phyloP scores from a whole-genome alignment of 1,284 basidiomycete species.

The Cystobasidium pallidum region DNA sequence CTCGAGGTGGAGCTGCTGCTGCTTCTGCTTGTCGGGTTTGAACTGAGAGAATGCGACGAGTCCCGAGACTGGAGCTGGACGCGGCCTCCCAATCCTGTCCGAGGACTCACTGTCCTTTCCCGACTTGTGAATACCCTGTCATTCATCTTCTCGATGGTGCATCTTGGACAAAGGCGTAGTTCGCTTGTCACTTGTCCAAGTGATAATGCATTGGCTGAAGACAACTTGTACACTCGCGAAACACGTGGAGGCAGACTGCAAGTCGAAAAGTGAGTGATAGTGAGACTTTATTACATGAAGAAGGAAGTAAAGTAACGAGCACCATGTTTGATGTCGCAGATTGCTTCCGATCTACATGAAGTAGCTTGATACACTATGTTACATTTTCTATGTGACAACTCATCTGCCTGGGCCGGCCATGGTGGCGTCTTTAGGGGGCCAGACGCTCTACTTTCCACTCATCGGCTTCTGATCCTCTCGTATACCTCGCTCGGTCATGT shows the following conservation, averaged over 20 bases:
- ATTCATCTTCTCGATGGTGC: conserved; percentile 4
- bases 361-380: neutral
- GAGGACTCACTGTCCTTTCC: neutral
- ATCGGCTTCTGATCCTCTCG: conserved; percentile 63
- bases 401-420: no score
- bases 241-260: neutral
- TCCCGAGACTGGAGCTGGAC: conserved; percentile 6
- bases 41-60: conserved; percentile 7
- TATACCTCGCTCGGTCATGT: conserved; percentile 84
- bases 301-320: no score
- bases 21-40: conserved; percentile 12
- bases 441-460: conserved; percentile 75
- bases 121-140: conserved; percentile 7
- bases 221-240: neutral
- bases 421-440: conserved; percentile 63
- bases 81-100: neutral
- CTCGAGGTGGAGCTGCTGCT: conserved; percentile 17
- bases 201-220: neutral
- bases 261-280: no score
- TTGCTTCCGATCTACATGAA: neutral
- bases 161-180: neutral
- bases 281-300: no score
- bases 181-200: neutral
- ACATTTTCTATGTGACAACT: neutral
- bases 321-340: no score